Evolutionary conservation across 2,329 filamentous ascomycete species (phyloP).

Genomic region (Fusarium stilboides): DNA sequence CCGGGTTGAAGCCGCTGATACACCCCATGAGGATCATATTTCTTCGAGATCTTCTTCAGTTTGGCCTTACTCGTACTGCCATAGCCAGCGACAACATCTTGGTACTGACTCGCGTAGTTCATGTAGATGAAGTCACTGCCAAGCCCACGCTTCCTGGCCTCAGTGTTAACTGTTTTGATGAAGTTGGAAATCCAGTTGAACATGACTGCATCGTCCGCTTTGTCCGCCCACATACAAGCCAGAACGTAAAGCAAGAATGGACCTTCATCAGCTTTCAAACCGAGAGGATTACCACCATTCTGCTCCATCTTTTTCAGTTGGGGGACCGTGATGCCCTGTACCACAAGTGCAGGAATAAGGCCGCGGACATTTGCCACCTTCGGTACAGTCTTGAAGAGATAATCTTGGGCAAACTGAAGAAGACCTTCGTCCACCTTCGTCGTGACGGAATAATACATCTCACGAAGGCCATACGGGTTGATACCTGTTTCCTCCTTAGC

Average conservation of each 20-base stretch:
- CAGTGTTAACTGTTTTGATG: not conserved
- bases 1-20: slow-evolving; percentile 19
- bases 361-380: slow-evolving; percentile 41
- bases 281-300: slow-evolving; percentile 53
- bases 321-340: slow-evolving; percentile 60
- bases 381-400: slow-evolving; percentile 44
- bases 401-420: slow-evolving; percentile 8
- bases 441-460: slow-evolving; percentile 28
- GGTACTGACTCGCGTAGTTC: slow-evolving; percentile 29
- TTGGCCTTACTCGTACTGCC: slow-evolving; percentile 13
- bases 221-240: slow-evolving; percentile 28
- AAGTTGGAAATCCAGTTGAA: slow-evolving; percentile 4
- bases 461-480: slow-evolving; percentile 11
- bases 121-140: slow-evolving; percentile 25
- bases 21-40: slow-evolving; percentile 20
- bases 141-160: slow-evolving; percentile 16
- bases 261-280: slow-evolving; percentile 46
- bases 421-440: slow-evolving; percentile 24
- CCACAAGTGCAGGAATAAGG: slow-evolving; percentile 49
- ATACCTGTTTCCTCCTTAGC: slow-evolving; percentile 10
- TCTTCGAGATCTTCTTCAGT: slow-evolving; percentile 15
- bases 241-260: slow-evolving; percentile 40
- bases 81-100: slow-evolving; percentile 23
- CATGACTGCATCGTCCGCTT: slow-evolving; percentile 51
- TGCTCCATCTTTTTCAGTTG: slow-evolving; percentile 55